These are phyloP conservation scores for Rhytidiadelphus loreus DNA, from an alignment of 225 moss, liverwort and hornwort genomes.

Conservation along the genomic window DNA sequence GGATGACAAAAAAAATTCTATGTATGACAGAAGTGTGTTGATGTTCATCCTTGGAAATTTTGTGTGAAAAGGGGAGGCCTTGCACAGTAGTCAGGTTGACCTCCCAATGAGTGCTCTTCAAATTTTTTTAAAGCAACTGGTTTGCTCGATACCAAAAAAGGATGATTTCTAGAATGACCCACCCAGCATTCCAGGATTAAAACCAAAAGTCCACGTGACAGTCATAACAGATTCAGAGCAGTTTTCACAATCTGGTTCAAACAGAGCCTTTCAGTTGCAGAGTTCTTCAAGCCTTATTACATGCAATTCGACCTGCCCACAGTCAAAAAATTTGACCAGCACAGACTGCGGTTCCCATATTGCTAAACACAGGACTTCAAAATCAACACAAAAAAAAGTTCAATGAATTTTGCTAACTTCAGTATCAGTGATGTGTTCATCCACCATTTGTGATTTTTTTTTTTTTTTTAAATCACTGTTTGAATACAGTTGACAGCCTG, in stretches of 20 bases:
- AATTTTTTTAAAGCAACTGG: no score
- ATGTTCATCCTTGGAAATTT: background rate
- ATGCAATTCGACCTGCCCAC: no score
- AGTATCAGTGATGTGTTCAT: background rate
- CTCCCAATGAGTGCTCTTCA: background rate
- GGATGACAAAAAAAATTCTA: background rate
- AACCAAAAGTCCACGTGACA: no score
- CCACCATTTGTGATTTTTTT: background rate
- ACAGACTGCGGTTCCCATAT: background rate
- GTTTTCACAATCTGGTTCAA: background rate
- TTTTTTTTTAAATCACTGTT: background rate
- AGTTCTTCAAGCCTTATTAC: background rate
- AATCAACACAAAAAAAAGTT: no score
- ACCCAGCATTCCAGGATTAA: no score
- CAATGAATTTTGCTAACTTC: background rate
- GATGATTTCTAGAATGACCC: no score
- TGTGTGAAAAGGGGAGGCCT: background rate
- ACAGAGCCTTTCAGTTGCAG: background rate
- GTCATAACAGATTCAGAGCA: background rate
- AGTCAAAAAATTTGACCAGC: background rate
- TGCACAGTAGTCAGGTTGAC: background rate
- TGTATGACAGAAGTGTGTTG: fast-evolving
- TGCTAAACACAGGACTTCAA: no score
- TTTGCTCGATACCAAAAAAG: fast-evolving
- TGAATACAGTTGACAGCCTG: background rate